Evolutionary conservation across 306 rosid genomes (phyloP), one percentile per base, ranked within the genome.

Genomic region (Pueraria montana): DNA sequence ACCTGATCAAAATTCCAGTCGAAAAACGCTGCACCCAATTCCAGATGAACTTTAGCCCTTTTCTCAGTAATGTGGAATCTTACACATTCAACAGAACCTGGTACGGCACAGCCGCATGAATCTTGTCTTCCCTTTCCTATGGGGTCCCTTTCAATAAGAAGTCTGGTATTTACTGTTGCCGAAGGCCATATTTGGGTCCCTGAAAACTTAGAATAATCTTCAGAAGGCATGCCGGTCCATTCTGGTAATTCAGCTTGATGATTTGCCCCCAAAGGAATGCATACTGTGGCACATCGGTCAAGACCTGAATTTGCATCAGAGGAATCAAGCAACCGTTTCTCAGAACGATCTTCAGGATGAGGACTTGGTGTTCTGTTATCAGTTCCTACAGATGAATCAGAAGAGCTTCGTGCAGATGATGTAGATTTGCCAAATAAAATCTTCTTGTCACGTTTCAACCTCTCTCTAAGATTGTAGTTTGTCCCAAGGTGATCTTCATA

Each of bases 51-150:
- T 83, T 88, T 87, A 45, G 72, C 62, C 77, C 90, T 88, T 91
- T 86, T 92, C 94, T 94, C 94, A 11, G 84, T 40, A 76, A 89
- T 73, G 64, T 96, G 99, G 80, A 91, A 92, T 77, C 85, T 80
- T 61, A 87, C 88, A 83, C 99, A 96, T 46, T 89, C 89, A 20
- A 77, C 72, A 58, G 97, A 92, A 64, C 94, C 94, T 17, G 83
- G 84, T 45, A 64, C 83, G 36, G 59, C 69, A 30, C 98, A 96
- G 68, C 92, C 94, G 74, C 99, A 96, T 2, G 75, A 88, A 66
- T 88, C 97, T 70, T 86, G 91, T 82, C 99, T 88, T 68, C 97
- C 99, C 86, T 82, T 94, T 76, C 98, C 99, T 30, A 92, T 90
- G 61, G 91, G 97, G 43, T 94, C 92, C 85, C 97, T 89, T 86